Percentiles rank a stretch among this genome's conserved stretches.
phyloP scores from a whole-genome alignment of 2,329 filamentous ascomycete genomes.

The Sphaerulina vaccinii region DNA sequence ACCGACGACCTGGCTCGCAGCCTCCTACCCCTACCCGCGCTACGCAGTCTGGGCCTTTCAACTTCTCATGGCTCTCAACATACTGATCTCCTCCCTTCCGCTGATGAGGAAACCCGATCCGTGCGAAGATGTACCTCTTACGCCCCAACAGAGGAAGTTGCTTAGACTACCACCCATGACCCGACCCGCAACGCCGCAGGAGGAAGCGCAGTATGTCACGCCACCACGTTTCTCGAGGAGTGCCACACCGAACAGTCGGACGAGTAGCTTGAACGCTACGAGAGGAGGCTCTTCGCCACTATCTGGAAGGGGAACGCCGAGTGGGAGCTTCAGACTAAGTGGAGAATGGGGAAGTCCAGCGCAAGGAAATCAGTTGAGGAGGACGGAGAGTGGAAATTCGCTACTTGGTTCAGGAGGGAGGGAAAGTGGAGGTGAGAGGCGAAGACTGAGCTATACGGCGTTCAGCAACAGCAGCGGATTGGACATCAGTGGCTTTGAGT shows the following conservation, averaged over 20 bases:
- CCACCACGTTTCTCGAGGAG: slow-evolving; percentile 84
- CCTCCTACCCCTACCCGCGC: slow-evolving; percentile 28
- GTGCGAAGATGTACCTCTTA: slow-evolving; percentile 84
- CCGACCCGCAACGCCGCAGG: slow-evolving; percentile 63
- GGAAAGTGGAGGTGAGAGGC: slow-evolving; percentile 38
- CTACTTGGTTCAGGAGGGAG: slow-evolving; percentile 3
- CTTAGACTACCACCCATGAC: slow-evolving; percentile 73
- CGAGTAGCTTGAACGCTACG: slow-evolving; percentile 40
- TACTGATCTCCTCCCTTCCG: slow-evolving; percentile 67
- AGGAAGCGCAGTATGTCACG: slow-evolving; percentile 72
- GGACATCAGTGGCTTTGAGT: slow-evolving; percentile 41
- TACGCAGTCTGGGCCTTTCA: slow-evolving; percentile 52
- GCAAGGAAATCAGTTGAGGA: slow-evolving; percentile 11
- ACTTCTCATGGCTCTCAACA: slow-evolving; percentile 60
- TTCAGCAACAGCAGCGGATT: slow-evolving; percentile 51
- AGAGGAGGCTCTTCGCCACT: slow-evolving; percentile 54
- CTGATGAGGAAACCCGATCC: slow-evolving; percentile 72
- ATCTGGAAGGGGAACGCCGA: slow-evolving; percentile 50
- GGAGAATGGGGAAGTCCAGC: slow-evolving; percentile 14
- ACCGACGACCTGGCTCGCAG: slow-evolving; percentile 21
- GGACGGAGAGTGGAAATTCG: slow-evolving; percentile 16
- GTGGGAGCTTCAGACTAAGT: slow-evolving; percentile 14
- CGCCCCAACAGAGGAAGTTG: slow-evolving; percentile 79
- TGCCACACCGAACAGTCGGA: slow-evolving; percentile 63
- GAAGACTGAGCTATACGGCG: slow-evolving; percentile 62